Evolutionary conservation across 1,284 basidiomycete species (phyloP).

Genomic region (Tremellales sp.): DNA sequence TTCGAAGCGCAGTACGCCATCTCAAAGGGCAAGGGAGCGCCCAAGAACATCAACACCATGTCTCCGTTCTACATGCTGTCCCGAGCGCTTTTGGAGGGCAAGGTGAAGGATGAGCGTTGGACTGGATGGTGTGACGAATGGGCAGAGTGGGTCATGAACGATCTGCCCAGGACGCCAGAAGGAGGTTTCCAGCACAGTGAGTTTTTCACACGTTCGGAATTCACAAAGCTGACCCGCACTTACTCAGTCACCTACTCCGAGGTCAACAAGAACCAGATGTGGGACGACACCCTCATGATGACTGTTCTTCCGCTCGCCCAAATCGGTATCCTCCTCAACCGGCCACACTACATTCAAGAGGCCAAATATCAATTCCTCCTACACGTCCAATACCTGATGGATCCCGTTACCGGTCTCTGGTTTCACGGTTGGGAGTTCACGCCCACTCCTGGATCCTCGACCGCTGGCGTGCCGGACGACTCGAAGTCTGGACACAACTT

Average conservation of each 20-base stretch:
- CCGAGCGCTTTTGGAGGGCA: constrained; percentile 47
- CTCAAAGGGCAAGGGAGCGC: constrained; percentile 51
- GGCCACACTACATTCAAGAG: constrained; percentile 59
- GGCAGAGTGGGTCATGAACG: constrained; percentile 64
- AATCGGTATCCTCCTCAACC: constrained; percentile 58
- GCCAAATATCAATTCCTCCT: constrained; percentile 59
- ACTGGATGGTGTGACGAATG: constrained; percentile 54
- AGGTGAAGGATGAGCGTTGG: constrained; percentile 31
- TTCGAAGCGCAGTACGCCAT: constrained; percentile 57
- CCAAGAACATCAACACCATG: constrained; percentile 68
- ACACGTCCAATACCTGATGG: constrained; percentile 47
- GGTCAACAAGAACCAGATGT: constrained; percentile 58
- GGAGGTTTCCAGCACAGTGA: constrained; percentile 59
- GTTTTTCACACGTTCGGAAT: constrained; percentile 15
- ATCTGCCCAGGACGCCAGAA: constrained; percentile 56
- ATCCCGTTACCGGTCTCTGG: constrained; percentile 40
- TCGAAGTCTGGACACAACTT: constrained; percentile 46
- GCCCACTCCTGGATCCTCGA: constrained; percentile 7
- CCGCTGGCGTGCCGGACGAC: constrained; percentile 1
- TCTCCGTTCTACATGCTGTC: constrained; percentile 60
- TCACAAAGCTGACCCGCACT: background rate
- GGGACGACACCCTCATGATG: constrained; percentile 69
- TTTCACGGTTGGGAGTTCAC: constrained; percentile 50
- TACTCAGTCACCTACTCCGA: constrained; percentile 54
- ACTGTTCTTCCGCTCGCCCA: constrained; percentile 56